Evolutionary conservation across 208 protist genomes (phyloP), one percentile per base, ranked within the genome.

Genomic region (Leishmania guyanensis): DNA sequence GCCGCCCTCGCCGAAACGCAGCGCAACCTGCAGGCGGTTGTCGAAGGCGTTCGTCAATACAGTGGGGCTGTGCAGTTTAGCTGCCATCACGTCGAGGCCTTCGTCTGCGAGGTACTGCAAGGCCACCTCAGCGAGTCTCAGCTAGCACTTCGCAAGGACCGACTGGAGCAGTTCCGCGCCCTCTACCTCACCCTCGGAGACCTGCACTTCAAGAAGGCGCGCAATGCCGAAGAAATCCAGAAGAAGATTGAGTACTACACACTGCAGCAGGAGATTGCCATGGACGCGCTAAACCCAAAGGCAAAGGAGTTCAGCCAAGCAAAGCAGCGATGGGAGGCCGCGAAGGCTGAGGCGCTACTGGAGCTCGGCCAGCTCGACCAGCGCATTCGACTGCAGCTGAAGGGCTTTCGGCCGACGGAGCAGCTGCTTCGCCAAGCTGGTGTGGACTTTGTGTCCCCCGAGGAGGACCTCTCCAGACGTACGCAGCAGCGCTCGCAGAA

Each of bases 161-260:
- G 91, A 14, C 85, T 97, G 9, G 86, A 88, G 36, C 91, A 96
- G 77, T 97, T 97, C 81, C 87, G 92, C 65, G 77, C 83, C 39
- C 83, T 97, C 4, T 97, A 97, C 86, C 88, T 97, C 65, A 97
- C 94, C 17, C 86, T 97, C 22, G 94, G 94, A 6, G 94, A 97
- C 77, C 84, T 95, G 69, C 89, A 92, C 64, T 97, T 93, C 83
- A 97, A 97, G 79, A 97, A 97, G 86, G 83, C 92, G 10, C 90
- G 92, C 43, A 92, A 95, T 77, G 79, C 91, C 39, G 91, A 94
- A 68, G 91, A 94, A 69, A 87, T 97, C 0, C 83, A 94, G 17
- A 93, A 95, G 79, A 95, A 95, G 73, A 90, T 97, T 66, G 89
- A 93, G 65, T 91, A 93, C 84, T 94, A 94, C 81, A 86, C 89